These are phyloP conservation scores for Paraleonurus japonicus DNA, from an alignment of 257 asterid genomes.

Conservation along the genomic window DNA sequence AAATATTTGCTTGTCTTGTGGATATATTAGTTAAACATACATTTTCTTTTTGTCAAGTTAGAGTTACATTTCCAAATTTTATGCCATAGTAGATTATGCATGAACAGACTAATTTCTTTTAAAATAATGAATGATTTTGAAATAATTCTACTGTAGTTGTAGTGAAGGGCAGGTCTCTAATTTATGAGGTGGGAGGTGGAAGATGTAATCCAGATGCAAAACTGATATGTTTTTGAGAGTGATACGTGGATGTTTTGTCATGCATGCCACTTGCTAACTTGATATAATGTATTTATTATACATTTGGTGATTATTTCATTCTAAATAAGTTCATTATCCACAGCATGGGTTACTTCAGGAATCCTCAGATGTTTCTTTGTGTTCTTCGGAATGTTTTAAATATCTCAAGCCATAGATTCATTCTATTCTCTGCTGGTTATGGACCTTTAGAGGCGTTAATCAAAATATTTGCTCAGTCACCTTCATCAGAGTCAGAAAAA, in stretches of 20 bases:
- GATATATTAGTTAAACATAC: not conserved
- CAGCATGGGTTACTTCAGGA: constrained; percentile 92
- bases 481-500: constrained; percentile 43
- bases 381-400: constrained; percentile 52
- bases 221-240: not conserved
- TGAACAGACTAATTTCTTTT: not conserved
- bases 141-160: not conserved
- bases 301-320: constrained; percentile 15
- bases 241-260: not conserved
- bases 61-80: not conserved
- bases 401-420: constrained; percentile 54
- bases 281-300: constrained; percentile 5
- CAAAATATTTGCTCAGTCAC: constrained; percentile 37
- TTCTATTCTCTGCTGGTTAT: constrained; percentile 81
- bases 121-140: not conserved
- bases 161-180: not conserved
- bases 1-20: not conserved
- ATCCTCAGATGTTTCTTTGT: constrained; percentile 49
- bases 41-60: not conserved
- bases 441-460: constrained; percentile 77
- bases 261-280: constrained; percentile 9
- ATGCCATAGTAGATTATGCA: not conserved
- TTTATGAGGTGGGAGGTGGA: not conserved
- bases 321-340: constrained; percentile 25
- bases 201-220: constrained; percentile 15